Evolutionary conservation across 352 stramenopile species (phyloP), one percentile per base, ranked within the genome.

Genomic region (Globisporangium nagaii): DNA sequence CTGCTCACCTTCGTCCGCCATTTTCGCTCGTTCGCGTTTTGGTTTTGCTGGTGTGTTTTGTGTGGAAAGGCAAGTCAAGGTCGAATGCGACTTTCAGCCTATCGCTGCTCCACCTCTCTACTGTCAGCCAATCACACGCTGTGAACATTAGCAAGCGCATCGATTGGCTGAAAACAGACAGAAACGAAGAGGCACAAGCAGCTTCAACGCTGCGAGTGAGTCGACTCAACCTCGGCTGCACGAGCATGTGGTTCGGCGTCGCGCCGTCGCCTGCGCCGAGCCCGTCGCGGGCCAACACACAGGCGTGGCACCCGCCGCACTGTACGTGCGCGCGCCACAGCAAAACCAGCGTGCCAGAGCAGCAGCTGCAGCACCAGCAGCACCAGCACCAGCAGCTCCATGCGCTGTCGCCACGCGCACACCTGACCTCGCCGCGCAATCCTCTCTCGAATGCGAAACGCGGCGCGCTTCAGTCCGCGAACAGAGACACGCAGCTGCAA

Each of bases 231-330:
- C n/a, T n/a, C n/a, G n/a, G n/a, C n/a, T n/a, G n/a, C n/a, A n/a
- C n/a, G n/a, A n/a, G n/a, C n/a, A 88, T 88, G 78, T 88, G 78
- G 75, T 86, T 88, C 51, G 75, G 78, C 61, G 56, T 88, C 41
- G 78, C 78, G 20, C 78, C 78, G n/a, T 50, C 55, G 3, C 36
- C 54, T n/a, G 63, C 68, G 53, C 53, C 63, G 12, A 65, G 60
- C 24, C 52, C 66, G 20, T 79, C 70, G 25, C 70, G 72, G 9
- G 68, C 66, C 20, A 68, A 70, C 37, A 69, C 74, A 19, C 63
- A 70, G 56, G 48, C 56, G n/a, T 63, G 51, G 52, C 71, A 78
- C 40, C 68, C 70, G 30, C 63, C 62, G 20, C 54, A 72, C 27
- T 79, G 70, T 41, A 66, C 73, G n/a, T 75, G 67, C 15, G 53